Evolutionary conservation across 768 basidiomycete species (phyloP).

Genomic region (Coprinopsis marcescibilis): DNA sequence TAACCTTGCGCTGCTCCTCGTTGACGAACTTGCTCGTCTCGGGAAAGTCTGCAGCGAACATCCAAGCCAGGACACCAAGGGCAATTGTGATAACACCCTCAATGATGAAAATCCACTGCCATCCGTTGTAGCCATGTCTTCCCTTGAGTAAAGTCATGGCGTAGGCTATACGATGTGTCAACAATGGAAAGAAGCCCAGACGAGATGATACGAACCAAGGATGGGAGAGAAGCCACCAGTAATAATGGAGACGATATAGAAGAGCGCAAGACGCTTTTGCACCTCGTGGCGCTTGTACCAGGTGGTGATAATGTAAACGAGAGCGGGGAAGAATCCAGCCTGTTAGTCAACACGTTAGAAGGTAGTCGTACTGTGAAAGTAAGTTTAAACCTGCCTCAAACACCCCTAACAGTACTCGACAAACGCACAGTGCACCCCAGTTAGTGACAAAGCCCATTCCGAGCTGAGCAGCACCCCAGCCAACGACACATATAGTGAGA

Average conservation of each 20-base stretch:
- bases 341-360: too few species aligned
- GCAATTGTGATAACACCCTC: conserved; percentile 28
- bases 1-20: conserved; percentile 30
- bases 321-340: conserved; percentile 38
- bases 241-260: conserved; percentile 27
- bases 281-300: conserved; percentile 41
- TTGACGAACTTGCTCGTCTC: conserved; percentile 30
- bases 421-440: conserved; percentile 22
- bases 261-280: conserved; percentile 31
- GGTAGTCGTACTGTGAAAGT: too few species aligned
- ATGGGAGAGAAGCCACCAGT: conserved; percentile 25
- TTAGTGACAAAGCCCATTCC: conserved; percentile 28
- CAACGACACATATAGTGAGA: conserved; percentile 24
- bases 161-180: too few species aligned
- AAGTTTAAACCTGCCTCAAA: too few species aligned
- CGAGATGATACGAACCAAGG: too few species aligned
- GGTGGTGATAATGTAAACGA: conserved; percentile 36
- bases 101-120: conserved; percentile 33
- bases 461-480: conserved; percentile 27
- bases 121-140: conserved; percentile 25
- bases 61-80: conserved; percentile 23
- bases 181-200: too few species aligned
- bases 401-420: conserved; percentile 22
- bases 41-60: conserved; percentile 31
- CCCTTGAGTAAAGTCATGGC: conserved; percentile 23